Percentiles rank a stretch among this genome's conserved stretches.
Conservation (phyloP, 345 rosid species). For the Theobroma cacao region DNA sequence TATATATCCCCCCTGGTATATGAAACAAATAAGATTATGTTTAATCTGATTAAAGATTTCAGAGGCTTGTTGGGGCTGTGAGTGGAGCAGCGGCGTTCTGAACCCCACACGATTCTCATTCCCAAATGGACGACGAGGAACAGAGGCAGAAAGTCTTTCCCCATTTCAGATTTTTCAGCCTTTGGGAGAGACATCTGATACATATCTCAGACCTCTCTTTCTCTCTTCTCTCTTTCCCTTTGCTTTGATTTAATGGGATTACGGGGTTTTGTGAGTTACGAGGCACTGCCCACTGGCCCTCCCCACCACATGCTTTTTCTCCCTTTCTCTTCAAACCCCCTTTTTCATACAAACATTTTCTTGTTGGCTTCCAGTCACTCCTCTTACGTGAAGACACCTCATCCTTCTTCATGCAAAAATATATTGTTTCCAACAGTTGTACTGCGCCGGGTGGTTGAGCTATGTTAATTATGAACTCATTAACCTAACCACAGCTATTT, state of each 20-base stretch:
- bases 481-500: no score
- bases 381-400: constrained; percentile 10
- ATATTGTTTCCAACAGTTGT: background rate
- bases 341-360: background rate
- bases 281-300: background rate
- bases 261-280: background rate
- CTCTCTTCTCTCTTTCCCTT: background rate
- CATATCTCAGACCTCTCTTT: background rate
- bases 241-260: background rate
- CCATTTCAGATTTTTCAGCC: background rate
- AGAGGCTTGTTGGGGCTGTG: background rate
- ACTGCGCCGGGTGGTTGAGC: background rate
- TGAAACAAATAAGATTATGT: background rate
- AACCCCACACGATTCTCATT: background rate
- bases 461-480: background rate
- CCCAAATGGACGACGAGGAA: background rate
- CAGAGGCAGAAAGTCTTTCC: background rate
- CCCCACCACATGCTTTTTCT: constrained; percentile 7
- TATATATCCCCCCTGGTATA: background rate
- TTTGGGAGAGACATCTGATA: background rate
- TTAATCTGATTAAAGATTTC: background rate
- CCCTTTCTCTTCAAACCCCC: background rate
- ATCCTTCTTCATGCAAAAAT: constrained; percentile 13
- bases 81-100: constrained; percentile 1
- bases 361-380: background rate